Conservation (phyloP, 2,329 filamentous ascomycete genomes). For the Aspergillus floridensis region DNA sequence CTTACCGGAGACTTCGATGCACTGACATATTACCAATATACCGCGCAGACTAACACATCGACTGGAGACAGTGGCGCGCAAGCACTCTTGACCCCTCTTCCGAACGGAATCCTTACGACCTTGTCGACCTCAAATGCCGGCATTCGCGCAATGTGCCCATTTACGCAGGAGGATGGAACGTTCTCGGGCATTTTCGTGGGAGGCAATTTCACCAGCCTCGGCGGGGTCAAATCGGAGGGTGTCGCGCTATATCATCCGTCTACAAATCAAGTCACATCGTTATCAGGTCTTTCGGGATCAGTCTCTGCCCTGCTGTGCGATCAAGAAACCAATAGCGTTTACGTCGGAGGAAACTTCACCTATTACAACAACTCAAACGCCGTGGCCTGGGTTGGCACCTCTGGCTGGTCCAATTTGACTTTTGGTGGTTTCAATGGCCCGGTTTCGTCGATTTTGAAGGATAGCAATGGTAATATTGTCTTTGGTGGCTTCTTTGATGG, state of each 20-base stretch:
- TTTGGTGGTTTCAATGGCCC: conserved; percentile 95
- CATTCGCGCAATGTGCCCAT: conserved; percentile 85
- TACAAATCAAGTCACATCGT: conserved; percentile 66
- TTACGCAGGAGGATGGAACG: conserved; percentile 64
- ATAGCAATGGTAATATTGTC: conserved; percentile 77
- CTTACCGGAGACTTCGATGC: conserved; percentile 87
- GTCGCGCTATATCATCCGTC: conserved; percentile 78
- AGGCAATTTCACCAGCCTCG: conserved; percentile 93
- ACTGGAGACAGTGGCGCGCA: conserved; percentile 72
- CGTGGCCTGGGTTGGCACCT: conserved; percentile 69
- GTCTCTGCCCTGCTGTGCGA: conserved; percentile 85
- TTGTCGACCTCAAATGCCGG: conserved; percentile 76
- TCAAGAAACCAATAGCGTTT: conserved; percentile 71
- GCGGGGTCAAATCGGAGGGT: conserved; percentile 69
- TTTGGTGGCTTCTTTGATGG: conserved; percentile 91
- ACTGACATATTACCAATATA: conserved; percentile 83
- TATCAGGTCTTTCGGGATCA: conserved; percentile 77
- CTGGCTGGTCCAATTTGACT: conserved; percentile 74
- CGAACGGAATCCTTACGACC: conserved; percentile 77
- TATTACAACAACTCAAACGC: conserved; percentile 83
- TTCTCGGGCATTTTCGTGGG: conserved; percentile 77
- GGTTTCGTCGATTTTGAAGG: conserved; percentile 79
- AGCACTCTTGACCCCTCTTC: conserved; percentile 75
- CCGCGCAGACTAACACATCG: conserved; percentile 66
- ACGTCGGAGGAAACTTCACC: conserved; percentile 83